Conservation (phyloP, 2,329 filamentous ascomycete species). For the Lachnellula occidentalis region DNA sequence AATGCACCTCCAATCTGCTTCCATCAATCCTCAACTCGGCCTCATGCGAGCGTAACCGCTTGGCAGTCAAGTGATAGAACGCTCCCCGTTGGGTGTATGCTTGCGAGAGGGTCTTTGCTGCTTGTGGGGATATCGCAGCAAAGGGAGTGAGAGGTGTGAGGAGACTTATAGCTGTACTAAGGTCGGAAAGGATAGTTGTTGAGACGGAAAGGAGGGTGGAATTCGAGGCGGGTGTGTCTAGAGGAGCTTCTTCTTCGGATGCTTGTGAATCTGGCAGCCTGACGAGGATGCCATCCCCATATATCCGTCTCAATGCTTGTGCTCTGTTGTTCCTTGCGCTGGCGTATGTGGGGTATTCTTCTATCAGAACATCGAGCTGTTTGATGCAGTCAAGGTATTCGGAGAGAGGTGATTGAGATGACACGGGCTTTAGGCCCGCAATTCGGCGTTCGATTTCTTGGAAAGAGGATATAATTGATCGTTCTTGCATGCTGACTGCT, state of each 20-base stretch:
- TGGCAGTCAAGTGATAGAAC: slow-evolving; percentile 55
- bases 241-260: slow-evolving; percentile 2
- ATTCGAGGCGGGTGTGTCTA: slow-evolving; percentile 38
- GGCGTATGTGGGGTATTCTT: slow-evolving; percentile 58
- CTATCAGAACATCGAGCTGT: slow-evolving; percentile 51
- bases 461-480: slow-evolving; percentile 47
- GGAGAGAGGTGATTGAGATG: slow-evolving; percentile 29
- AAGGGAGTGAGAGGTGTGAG: slow-evolving; percentile 48
- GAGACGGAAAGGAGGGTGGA: slow-evolving; percentile 36
- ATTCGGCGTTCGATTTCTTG: slow-evolving; percentile 51
- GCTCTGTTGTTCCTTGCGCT: slow-evolving; percentile 71
- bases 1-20: slow-evolving; percentile 40
- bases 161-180: slow-evolving; percentile 52
- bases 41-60: slow-evolving; percentile 22
- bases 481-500: slow-evolving; percentile 44
- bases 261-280: slow-evolving; percentile 8
- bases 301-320: slow-evolving; percentile 57
- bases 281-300: slow-evolving; percentile 55
- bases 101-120: slow-evolving; percentile 60
- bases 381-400: slow-evolving; percentile 45
- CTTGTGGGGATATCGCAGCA: slow-evolving; percentile 55
- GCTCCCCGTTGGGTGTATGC: slow-evolving; percentile 68
- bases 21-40: slow-evolving; percentile 35
- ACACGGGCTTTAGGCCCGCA: slow-evolving; percentile 31
- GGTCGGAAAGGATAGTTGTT: slow-evolving; percentile 43